Base-by-base conservation (phyloP, 192 early-diverging fungal species). In the Gaertneriomyces sp. region DNA sequence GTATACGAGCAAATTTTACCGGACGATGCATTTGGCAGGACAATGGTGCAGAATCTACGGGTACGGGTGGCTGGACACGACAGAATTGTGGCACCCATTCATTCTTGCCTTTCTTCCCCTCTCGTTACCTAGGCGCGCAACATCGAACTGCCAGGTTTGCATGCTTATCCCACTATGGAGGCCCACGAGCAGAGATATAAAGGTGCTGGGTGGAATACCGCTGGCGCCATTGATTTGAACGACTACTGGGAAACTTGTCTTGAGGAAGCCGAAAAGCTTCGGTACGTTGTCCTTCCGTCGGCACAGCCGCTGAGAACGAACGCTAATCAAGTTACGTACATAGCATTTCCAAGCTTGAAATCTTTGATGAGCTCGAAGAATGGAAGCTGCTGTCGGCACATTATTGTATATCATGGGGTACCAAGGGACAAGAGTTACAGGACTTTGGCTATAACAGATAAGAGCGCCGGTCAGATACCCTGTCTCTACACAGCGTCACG, bases 1-100 rank as follows among this genome's bases (percentile, higher is more conserved):
- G 78, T 89, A 4, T 98, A 95, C 72, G 96, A 98, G 63, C 94
- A 94, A 76, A 93, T 98, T 61, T 71, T 84, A 20, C 96, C 96
- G 0, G 66, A 87, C 52, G 94, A 98, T 72, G 74, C 89, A 7
- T 98, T 98, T 81, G 96, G 96, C 2, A 70, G 78, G 45, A 89
- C 89, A 76, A 98, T 98, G 96, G 68, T 96, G 9, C 82, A 85
- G 14, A 98, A 97, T 57, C 76, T 98, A 42, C 74, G 83, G 62
- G 79, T 82, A 76, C 33, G 69, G 16, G 41, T 53, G 14, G 25
- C 25, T 33, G 25, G 25, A 33, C 0, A 33, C 25, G 2, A 33
- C 25, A 33, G 2, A 33, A 33, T 0, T 66, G 16, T 6, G 45
- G n/a, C 52, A 40, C 33, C 64, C 80, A 4, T 66, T 16, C 38